phyloP scores from a whole-genome alignment of 768 basidiomycete genomes.

The Chalciporus sphaerocephalus region DNA sequence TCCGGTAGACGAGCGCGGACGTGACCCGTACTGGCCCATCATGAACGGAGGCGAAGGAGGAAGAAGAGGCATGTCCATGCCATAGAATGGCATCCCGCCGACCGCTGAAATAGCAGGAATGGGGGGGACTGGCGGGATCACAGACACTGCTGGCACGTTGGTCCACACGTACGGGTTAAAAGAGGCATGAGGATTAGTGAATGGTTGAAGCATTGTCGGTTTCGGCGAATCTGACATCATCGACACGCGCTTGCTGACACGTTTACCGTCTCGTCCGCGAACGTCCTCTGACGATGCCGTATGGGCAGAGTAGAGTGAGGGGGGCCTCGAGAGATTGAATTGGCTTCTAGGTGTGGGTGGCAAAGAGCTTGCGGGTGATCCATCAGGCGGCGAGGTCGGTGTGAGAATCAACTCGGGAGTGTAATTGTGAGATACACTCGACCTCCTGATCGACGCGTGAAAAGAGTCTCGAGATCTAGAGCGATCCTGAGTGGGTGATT shows the following conservation, averaged over 20 bases:
- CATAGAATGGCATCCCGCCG: conserved; percentile 40
- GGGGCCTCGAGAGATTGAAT: conserved; percentile 44
- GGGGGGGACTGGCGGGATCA: conserved; percentile 36
- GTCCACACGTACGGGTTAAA: conserved; percentile 30
- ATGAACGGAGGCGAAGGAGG: conserved; percentile 75
- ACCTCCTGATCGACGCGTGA: conserved; percentile 18
- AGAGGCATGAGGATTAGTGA: conserved; percentile 26
- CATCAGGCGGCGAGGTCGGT: conserved; percentile 34
- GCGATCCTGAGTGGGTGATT: conserved; percentile 32
- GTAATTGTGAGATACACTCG: conserved; percentile 41
- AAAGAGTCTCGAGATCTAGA: conserved; percentile 36
- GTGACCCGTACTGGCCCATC: conserved; percentile 52
- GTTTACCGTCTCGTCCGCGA: conserved; percentile 38
- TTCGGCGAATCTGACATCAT: conserved; percentile 33
- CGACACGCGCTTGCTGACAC: conserved; percentile 40
- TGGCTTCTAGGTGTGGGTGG: conserved; percentile 35
- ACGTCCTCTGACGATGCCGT: conserved; percentile 58
- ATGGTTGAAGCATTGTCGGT: conserved; percentile 19
- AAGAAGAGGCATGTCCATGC: conserved; percentile 63
- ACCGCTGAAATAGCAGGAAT: conserved; percentile 33
- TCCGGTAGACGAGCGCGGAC: conserved; percentile 34
- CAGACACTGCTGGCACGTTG: conserved; percentile 9
- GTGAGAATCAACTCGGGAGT: conserved; percentile 42
- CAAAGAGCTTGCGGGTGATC: conserved; percentile 52
- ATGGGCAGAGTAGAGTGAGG: conserved; percentile 52